Evolutionary conservation across 2,329 filamentous ascomycete genomes (phyloP), one percentile per base, ranked within the genome.

Genomic region (Xylaria hypoxylon): DNA sequence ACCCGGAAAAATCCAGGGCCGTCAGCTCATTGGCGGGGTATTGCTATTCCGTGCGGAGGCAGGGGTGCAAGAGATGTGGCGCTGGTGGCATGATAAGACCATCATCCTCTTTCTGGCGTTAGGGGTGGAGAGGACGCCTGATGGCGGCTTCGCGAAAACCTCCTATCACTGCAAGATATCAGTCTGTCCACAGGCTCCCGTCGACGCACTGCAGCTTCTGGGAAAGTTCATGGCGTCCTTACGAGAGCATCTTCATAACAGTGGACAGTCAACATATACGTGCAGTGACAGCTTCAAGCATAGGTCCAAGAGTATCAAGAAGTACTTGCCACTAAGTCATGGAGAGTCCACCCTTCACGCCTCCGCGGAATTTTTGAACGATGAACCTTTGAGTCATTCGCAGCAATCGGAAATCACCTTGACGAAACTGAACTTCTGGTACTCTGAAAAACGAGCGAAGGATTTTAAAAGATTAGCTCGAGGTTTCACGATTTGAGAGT

Each of bases 361-460:
- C 22, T 53, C 55, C 0, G 56, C 11, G 24, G 40, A 45, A 19
- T 53, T 38, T 13, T 22, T 64, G 13, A 60, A 60, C 48, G 62
- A 64, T 26, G 62, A 24, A n/a, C 31, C 31, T n/a, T 42, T 60
- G 48, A 64, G 62, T n/a, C 55, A 64, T 33, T 53, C 48, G 15
- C 28, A 38, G n/a, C 38, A 55, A 6, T 64, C 62, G 7, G 55
- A 64, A 48, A 64, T 64, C 31, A 64, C 62, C 1, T 33, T 64
- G 40, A 59, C 48, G n/a, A 44, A 47, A 24, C 7, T 64, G 22
- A 59, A 52, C 17, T 5, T 59, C 33, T 55, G 47, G 62, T 22
- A 55, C 17, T 40, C 62, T 8, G 48, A 60, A 26, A 19, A 51
- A 7, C 38, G 56, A 26, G n/a, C n/a, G 2, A 47, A 28, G 1